Evolutionary conservation across 345 rosid genomes (phyloP), one percentile per base, ranked within the genome.

Genomic region (Microcos paniculata): DNA sequence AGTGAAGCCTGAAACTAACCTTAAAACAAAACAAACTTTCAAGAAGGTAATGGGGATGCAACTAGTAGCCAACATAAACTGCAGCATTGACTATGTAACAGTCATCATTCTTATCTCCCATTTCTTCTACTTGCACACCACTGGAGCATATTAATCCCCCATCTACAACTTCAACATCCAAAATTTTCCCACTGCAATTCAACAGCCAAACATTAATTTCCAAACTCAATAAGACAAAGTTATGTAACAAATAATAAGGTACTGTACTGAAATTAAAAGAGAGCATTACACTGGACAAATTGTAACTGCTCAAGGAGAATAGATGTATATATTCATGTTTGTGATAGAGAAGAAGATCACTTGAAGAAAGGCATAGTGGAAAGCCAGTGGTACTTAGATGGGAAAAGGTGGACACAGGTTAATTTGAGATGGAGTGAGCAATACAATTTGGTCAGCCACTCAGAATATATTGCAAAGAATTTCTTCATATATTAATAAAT

Each of bases 41-140:
- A 75, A 78, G 38, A 18, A 40, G 62, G 16, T 6, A 11, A 48
- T 6, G 46, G 11, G 35, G 48, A 57, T 48, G 56, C 46, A 40
- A 62, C 82, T 88, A 94, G 87, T 92, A 92, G 76, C 97, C 95
- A 18, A 91, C 89, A 71, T 91, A 92, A 53, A 94, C 94, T 0
- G 98, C 97, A 33, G 88, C 95, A 80, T 91, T 94, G 63, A 93
- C 96, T 40, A 93, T 86, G 90, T 91, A 95, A 84, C 97, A 93
- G 51, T 91, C 94, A 31, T 91, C 97, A 55, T 86, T 93, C 82
- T 84, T 90, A 77, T 93, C 99, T 70, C 97, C 94, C 97, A 91
- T 90, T 83, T 93, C 97, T 85, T 93, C 98, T 63, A 93, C 91
- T 56, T 23, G 73, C 33, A 87, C 96, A 24, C 93, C 94, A 16